These are phyloP conservation scores for Stereum hirsutum DNA, from an alignment of 1,284 basidiomycete species.

Conservation along the genomic window DNA sequence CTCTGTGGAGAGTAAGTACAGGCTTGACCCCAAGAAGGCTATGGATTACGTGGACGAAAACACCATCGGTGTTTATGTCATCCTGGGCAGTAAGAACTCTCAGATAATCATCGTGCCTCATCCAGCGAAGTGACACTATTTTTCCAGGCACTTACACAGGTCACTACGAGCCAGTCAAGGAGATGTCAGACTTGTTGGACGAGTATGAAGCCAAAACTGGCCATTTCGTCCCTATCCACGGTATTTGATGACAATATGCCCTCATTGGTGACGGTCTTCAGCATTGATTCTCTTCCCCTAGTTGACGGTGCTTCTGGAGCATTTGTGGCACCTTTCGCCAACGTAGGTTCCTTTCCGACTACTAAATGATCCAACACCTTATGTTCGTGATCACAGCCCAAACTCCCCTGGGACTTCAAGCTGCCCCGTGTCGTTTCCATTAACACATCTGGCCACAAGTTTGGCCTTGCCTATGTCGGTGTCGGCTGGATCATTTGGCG, in stretches of 20 bases:
- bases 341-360: conserved; percentile 20
- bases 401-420: conserved; percentile 81
- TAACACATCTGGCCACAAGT: conserved; percentile 87
- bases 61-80: conserved; percentile 78
- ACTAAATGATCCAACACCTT: conserved; percentile 11
- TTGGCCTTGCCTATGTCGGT: conserved; percentile 81
- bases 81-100: conserved; percentile 57
- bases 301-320: conserved; percentile 78
- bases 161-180: conserved; percentile 87
- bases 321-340: conserved; percentile 80
- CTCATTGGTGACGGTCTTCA: neutral
- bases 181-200: conserved; percentile 80
- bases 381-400: conserved; percentile 34
- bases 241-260: conserved; percentile 1
- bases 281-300: conserved; percentile 13
- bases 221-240: conserved; percentile 73
- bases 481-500: conserved; percentile 88
- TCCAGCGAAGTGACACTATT: neutral
- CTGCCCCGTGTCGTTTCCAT: conserved; percentile 85
- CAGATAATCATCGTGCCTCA: conserved; percentile 8
- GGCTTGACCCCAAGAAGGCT: conserved; percentile 77
- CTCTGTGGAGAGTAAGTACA: conserved; percentile 68
- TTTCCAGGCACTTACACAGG: conserved; percentile 78
- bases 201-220: conserved; percentile 82
- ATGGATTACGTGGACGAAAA: conserved; percentile 91